Base-by-base conservation (phyloP, 2,329 filamentous ascomycete genomes). In the Blumeriella jaapii region DNA sequence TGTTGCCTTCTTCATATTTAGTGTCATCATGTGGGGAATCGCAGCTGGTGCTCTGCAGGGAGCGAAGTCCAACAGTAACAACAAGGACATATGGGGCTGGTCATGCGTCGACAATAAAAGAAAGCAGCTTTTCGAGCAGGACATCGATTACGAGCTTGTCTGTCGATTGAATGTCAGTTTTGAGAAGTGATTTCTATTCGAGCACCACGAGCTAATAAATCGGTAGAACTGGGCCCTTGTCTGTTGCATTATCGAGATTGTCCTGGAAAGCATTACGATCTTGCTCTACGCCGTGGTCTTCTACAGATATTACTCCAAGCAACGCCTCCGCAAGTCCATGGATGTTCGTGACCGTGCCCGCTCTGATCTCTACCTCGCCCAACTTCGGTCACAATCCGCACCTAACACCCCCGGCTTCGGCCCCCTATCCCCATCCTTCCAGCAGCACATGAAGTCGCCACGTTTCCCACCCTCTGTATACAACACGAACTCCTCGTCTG, bases 61-160 rank as follows among this genome's bases (percentile, higher is more conserved):
- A 51, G 75, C 76, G 38, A 82, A 79, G 57, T 71, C 75, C 52
- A 82, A 71, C 55, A 74, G 74, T 54, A 64, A 74, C 46, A 82
- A 82, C 54, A 76, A 94, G 60, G 91, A 98, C 59, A 74, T 98
- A 60, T 98, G 91, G 91, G 87, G 89, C 40, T 98, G 91, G 91
- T 76, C 85, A n/a, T 98, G 91, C 59, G 80, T 87, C 38, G 72
- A 93, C 53, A 96, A 95, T 59, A 75, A 78, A 46, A 78, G 89
- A 42, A 65, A 78, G 36, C 62, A 85, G 32, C 64, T 94, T 34
- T 96, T 89, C 58, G 57, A 74, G 42, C 67, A 87, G 38, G 78
- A 91, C 52, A 73, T 98, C 50, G 70, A 91, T 61, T 98, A 96
- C 61, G 75, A 75, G 16, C 78, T 98, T 32, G 71, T 96, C 48